Conservation (phyloP, 2,329 filamentous ascomycete genomes). For the Colletotrichum ledebouriae region DNA sequence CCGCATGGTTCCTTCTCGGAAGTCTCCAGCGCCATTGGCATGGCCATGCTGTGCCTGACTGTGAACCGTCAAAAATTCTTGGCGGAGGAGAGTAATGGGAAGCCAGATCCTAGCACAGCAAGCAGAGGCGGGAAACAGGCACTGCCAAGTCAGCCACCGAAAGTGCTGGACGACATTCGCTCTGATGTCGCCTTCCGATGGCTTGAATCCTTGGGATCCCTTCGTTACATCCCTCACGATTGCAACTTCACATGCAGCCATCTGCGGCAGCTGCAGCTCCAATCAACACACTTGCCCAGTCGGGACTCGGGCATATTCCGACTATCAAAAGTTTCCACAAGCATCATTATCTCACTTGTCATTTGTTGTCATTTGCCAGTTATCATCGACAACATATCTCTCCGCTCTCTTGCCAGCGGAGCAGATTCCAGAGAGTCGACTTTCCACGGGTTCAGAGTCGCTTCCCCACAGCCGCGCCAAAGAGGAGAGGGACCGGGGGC, state of each 20-base stretch:
- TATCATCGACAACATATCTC: conserved; percentile 20
- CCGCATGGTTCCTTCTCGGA: conserved; percentile 18
- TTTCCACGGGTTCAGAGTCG: conserved; percentile 22
- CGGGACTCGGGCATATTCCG: conserved; percentile 39
- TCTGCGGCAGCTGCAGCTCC: conserved; percentile 25
- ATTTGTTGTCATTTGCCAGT: conserved; percentile 30
- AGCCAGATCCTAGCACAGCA: neutral
- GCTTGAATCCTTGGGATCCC: conserved; percentile 6
- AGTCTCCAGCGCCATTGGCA: conserved; percentile 9
- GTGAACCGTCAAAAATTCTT: neutral
- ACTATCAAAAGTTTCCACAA: conserved; percentile 29
- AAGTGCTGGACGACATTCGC: neutral
- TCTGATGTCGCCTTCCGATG: too few relatives aligned
- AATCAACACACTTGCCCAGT: conserved; percentile 20
- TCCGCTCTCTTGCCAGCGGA: conserved; percentile 35
- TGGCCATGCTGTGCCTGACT: conserved; percentile 5
- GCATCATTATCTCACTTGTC: conserved; percentile 3
- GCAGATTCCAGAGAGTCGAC: neutral
- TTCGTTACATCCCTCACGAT: conserved; percentile 13
- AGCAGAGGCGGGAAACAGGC: conserved; percentile 1
- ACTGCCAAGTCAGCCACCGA: conserved; percentile 15
- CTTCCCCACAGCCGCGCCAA: neutral
- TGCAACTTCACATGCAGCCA: conserved; percentile 19
- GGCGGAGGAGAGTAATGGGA: neutral
- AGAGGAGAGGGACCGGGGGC: conserved; percentile 26